Conservation (phyloP, 768 basidiomycete species). For the Phanerochaete sordida region DNA sequence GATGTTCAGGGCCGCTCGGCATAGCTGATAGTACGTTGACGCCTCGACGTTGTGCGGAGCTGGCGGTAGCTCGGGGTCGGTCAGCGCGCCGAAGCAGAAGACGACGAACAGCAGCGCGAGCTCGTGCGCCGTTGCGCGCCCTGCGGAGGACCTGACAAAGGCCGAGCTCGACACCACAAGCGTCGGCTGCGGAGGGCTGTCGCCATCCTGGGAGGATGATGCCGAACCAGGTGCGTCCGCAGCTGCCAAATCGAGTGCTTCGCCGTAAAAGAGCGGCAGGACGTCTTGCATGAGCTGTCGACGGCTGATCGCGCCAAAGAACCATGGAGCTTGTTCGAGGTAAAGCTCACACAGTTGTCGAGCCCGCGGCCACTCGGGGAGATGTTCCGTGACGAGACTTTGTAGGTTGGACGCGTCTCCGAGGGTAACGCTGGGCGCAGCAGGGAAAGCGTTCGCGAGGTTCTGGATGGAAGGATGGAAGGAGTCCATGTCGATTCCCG, state of each 20-base stretch:
- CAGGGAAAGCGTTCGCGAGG: slow-evolving; percentile 45
- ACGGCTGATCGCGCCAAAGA: slow-evolving; percentile 67
- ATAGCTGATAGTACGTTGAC: slow-evolving; percentile 46
- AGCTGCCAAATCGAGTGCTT: slow-evolving; percentile 34
- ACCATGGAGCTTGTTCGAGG: slow-evolving; percentile 78
- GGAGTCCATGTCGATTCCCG: neutral
- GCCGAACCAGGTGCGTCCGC: neutral
- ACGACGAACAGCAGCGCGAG: slow-evolving; percentile 30
- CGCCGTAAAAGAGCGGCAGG: slow-evolving; percentile 57
- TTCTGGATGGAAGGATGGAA: slow-evolving; percentile 16
- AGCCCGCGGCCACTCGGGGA: slow-evolving; percentile 60
- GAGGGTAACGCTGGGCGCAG: slow-evolving; percentile 35
- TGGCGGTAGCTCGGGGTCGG: slow-evolving; percentile 28
- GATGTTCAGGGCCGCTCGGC: slow-evolving; percentile 61
- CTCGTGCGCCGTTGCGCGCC: slow-evolving; percentile 35
- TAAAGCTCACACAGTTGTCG: slow-evolving; percentile 62
- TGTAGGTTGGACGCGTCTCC: slow-evolving; percentile 17
- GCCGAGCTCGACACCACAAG: slow-evolving; percentile 46
- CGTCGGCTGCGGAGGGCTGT: slow-evolving; percentile 7
- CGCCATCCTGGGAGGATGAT: slow-evolving; percentile 10
- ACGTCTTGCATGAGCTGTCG: slow-evolving; percentile 65
- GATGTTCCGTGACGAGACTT: slow-evolving; percentile 42
- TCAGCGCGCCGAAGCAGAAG: slow-evolving; percentile 29
- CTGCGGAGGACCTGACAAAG: slow-evolving; percentile 24
- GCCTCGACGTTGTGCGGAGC: slow-evolving; percentile 39